A percentile compares a stretch with the other conserved stretches of the same genome.
These are phyloP conservation scores for Neoboletus subvelutipes DNA, from an alignment of 768 basidiomycete genomes.

Conservation along the genomic window DNA sequence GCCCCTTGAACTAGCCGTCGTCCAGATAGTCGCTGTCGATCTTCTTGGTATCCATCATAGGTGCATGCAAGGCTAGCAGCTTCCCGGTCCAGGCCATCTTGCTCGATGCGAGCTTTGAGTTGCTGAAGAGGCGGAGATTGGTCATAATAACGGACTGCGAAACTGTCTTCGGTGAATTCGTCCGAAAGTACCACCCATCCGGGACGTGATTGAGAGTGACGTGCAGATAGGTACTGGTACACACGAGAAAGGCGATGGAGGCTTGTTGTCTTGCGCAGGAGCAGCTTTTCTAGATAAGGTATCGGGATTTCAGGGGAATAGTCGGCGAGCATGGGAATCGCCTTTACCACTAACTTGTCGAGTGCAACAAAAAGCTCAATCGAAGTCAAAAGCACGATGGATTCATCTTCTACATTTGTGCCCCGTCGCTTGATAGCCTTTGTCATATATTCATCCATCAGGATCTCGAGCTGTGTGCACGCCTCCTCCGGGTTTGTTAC, in stretches of 20 bases:
- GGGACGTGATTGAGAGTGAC: slow-evolving; percentile 21
- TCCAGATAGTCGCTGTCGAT: neutral
- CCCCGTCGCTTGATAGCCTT: neutral
- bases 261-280: slow-evolving; percentile 27
- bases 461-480: slow-evolving; percentile 17
- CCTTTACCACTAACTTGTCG: slow-evolving; percentile 24
- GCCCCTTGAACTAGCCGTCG: neutral
- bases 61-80: neutral
- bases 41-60: neutral
- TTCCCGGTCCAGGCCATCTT: slow-evolving; percentile 3
- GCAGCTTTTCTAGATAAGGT: slow-evolving; percentile 18
- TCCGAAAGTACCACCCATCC: slow-evolving; percentile 34
- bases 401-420: slow-evolving; percentile 32
- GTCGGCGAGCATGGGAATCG: slow-evolving; percentile 27
- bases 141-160: slow-evolving; percentile 38
- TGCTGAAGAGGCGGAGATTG: slow-evolving; percentile 20
- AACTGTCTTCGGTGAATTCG: slow-evolving; percentile 16
- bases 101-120: slow-evolving; percentile 31
- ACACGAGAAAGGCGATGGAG: slow-evolving; percentile 29
- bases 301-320: slow-evolving; percentile 33
- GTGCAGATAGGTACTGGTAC: slow-evolving; percentile 31
- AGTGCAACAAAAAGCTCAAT: slow-evolving; percentile 37
- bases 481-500: slow-evolving; percentile 8
- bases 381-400: slow-evolving; percentile 39
- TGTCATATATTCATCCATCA: slow-evolving; percentile 29